These are phyloP conservation scores for Aquilaria agallochum DNA, from an alignment of 441 rosid species.

Conservation along the genomic window DNA sequence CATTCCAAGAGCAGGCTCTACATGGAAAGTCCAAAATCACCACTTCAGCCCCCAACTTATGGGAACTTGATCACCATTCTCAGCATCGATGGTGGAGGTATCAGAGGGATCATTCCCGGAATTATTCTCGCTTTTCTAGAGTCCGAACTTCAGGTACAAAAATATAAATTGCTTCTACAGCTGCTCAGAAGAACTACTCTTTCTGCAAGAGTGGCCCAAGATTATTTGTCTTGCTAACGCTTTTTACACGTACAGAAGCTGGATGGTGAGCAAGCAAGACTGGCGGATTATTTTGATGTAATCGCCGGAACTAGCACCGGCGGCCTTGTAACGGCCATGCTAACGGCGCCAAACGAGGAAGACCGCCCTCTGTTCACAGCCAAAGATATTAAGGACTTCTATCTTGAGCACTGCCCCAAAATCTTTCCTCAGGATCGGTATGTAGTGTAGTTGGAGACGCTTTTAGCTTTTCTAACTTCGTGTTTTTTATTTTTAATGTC, in stretches of 20 bases:
- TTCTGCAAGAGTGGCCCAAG: neutral
- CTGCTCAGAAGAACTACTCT: neutral
- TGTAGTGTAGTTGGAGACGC: neutral
- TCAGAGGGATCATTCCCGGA: conserved; percentile 59
- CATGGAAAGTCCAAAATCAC: conserved; percentile 32
- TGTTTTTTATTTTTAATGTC: neutral
- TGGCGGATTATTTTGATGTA: conserved; percentile 55
- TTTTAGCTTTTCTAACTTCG: neutral
- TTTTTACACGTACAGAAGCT: conserved; percentile 27
- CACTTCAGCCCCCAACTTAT: conserved; percentile 38
- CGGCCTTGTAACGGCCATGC: conserved; percentile 57
- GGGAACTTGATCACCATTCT: conserved; percentile 44
- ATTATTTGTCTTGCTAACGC: neutral
- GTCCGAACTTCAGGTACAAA: conserved; percentile 53
- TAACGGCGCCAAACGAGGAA: conserved; percentile 35
- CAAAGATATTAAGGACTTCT: conserved; percentile 42
- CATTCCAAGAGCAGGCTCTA: neutral
- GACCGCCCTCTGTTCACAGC: conserved; percentile 50
- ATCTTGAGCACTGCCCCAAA: conserved; percentile 37
- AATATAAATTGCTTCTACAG: neutral
- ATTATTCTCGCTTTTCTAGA: conserved; percentile 49
- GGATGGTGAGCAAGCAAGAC: conserved; percentile 48
- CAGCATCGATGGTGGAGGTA: conserved; percentile 70
- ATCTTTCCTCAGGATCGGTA: conserved; percentile 43
- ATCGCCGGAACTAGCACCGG: conserved; percentile 63